phyloP scores from a whole-genome alignment of 1,139 yeast genomes.

The Candida sp. region DNA sequence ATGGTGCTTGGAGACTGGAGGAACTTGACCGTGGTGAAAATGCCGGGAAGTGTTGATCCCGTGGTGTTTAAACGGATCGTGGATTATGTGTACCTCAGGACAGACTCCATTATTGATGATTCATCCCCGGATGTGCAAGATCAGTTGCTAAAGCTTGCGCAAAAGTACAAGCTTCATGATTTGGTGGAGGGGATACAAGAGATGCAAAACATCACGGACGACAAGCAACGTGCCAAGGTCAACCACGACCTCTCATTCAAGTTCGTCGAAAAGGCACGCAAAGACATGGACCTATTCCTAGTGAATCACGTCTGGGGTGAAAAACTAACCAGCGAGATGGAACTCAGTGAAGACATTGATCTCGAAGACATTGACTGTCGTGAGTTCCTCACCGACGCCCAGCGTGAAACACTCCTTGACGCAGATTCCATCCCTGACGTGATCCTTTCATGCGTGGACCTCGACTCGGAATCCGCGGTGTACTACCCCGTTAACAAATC shows the following conservation, averaged over 20 bases:
- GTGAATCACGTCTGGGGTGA: slow-evolving; percentile 36
- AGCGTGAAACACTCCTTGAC: slow-evolving; percentile 22
- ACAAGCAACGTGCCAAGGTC: slow-evolving; percentile 38
- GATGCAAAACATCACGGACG: slow-evolving; percentile 16
- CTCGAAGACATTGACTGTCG: slow-evolving; percentile 35
- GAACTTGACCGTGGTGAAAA: slow-evolving; percentile 20
- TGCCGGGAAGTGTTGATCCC: slow-evolving; percentile 25
- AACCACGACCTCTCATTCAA: slow-evolving; percentile 48
- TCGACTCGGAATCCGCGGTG: slow-evolving; percentile 25
- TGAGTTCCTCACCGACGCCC: slow-evolving; percentile 19
- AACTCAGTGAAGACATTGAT: slow-evolving; percentile 23
- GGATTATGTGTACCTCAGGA: slow-evolving; percentile 55
- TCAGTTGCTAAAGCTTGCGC: slow-evolving; percentile 36
- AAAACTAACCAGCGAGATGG: slow-evolving; percentile 15
- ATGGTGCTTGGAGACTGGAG: slow-evolving; percentile 31
- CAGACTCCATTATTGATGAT: slow-evolving; percentile 29
- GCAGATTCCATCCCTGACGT: slow-evolving; percentile 51
- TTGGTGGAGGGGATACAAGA: slow-evolving; percentile 34
- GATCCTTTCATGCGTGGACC: slow-evolving; percentile 42
- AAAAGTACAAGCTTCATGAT: slow-evolving; percentile 35
- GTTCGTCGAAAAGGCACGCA: slow-evolving; percentile 52
- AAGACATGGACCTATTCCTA: slow-evolving; percentile 47
- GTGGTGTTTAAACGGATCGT: slow-evolving; percentile 41
- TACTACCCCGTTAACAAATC: slow-evolving; percentile 70
- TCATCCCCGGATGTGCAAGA: slow-evolving; percentile 23